Evolutionary conservation across 371 early-diverging fungal genomes (phyloP).

Genomic region (Actinomucor elegans): DNA sequence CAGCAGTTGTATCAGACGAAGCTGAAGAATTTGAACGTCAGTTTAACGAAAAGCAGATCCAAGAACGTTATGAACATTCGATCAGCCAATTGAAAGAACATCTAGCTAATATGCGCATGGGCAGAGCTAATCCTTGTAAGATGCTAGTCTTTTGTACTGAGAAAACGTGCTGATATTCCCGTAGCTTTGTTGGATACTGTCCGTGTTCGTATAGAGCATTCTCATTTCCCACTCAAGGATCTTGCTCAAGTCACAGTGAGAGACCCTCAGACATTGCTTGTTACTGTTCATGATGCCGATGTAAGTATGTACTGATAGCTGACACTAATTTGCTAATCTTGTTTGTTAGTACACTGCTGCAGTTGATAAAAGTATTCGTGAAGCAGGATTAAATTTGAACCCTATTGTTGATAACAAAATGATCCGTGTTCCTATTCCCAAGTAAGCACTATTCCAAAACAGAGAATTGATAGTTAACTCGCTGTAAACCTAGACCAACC

Average conservation of each 20-base stretch:
- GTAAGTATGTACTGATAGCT: slow-evolving; percentile 32
- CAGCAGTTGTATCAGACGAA: slow-evolving; percentile 22
- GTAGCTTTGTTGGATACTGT: slow-evolving; percentile 77
- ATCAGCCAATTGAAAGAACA: slow-evolving; percentile 62
- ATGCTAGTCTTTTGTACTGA: too few species aligned
- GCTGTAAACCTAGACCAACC: slow-evolving; percentile 73
- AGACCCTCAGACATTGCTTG: slow-evolving; percentile 85
- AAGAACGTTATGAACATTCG: slow-evolving; percentile 44
- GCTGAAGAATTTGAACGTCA: slow-evolving; percentile 22
- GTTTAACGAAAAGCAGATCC: slow-evolving; percentile 46
- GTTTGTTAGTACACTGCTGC: slow-evolving; percentile 55
- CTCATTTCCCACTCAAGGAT: slow-evolving; percentile 60
- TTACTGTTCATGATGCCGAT: slow-evolving; percentile 77
- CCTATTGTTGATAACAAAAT: slow-evolving; percentile 73
- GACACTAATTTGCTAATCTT: background rate
- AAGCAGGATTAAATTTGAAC: slow-evolving; percentile 79
- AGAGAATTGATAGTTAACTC: too few species aligned
- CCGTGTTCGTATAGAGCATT: slow-evolving; percentile 60
- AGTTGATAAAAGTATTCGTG: slow-evolving; percentile 84
- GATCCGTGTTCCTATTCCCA: slow-evolving; percentile 85
- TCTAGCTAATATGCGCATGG: slow-evolving; percentile 65
- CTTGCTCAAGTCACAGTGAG: slow-evolving; percentile 84
- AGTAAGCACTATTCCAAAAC: slow-evolving; percentile 59
- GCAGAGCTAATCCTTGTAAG: slow-evolving; percentile 77
- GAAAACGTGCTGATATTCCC: background rate